phyloP scores from a whole-genome alignment of 495 filamentous ascomycete genomes.

The Podospora anserina region DNA sequence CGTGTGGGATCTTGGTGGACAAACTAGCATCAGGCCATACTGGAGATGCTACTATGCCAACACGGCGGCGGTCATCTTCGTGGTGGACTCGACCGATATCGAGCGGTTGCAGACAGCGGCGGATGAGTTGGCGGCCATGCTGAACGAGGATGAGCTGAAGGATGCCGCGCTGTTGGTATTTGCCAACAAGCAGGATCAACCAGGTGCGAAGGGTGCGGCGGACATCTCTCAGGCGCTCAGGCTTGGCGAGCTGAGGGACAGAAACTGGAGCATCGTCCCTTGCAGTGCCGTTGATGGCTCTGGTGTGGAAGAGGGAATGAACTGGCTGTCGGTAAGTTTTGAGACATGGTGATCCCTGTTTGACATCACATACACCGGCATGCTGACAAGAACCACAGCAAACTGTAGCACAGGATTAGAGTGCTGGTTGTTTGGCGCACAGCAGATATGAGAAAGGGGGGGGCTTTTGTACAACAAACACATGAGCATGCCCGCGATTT shows the following conservation, averaged over 20 bases:
- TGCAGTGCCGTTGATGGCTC: conserved; percentile 95
- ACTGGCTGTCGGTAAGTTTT: conserved; percentile 94
- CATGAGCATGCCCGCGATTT: conserved; percentile 2
- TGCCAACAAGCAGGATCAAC: conserved; percentile 98
- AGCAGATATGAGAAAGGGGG: conserved; percentile 9
- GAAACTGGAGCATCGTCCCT: conserved; percentile 98
- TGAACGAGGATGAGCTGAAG: conserved; percentile 92
- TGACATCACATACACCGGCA: background rate
- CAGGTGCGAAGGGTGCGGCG: conserved; percentile 91
- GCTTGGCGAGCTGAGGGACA: conserved; percentile 84
- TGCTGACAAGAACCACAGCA: conserved; percentile 36
- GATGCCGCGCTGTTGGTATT: conserved; percentile 93
- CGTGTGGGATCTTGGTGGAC: conserved; percentile 97
- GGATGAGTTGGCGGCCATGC: conserved; percentile 90
- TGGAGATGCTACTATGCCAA: conserved; percentile 99
- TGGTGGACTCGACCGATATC: conserved; percentile 96
- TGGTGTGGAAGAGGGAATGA: conserved; percentile 94
- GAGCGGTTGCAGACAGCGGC: conserved; percentile 87
- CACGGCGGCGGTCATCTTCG: conserved; percentile 98
- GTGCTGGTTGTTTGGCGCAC: background rate
- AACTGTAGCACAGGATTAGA: conserved; percentile 49
- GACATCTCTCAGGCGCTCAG: conserved; percentile 93
- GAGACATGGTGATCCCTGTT: background rate
- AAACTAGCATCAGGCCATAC: conserved; percentile 95
- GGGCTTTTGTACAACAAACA: conserved; percentile 32